A percentile compares a stretch with the other conserved stretches of the same genome.
phyloP scores from a whole-genome alignment of 2,329 filamentous ascomycete species.

The Pseudocercospora pini-densiflorae region DNA sequence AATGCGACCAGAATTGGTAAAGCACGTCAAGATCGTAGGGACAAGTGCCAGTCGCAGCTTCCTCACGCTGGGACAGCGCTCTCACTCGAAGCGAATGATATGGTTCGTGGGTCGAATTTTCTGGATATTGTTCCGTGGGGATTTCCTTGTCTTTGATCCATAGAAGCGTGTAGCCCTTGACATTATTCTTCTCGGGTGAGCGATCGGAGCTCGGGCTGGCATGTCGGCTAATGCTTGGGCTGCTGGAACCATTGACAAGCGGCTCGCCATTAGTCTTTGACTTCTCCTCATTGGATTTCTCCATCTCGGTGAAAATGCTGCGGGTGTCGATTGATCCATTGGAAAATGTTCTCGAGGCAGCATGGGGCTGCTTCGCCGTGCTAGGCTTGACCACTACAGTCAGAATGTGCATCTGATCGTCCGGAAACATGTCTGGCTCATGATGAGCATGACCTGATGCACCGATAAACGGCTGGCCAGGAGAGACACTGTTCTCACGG shows the following conservation, averaged over 20 bases:
- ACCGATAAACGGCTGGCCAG: conserved; percentile 24
- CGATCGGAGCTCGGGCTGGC: conserved; percentile 25
- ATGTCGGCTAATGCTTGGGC: conserved; percentile 20
- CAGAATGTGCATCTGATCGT: conserved; percentile 58
- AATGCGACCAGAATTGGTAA: conserved; percentile 77
- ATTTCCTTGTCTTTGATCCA: conserved; percentile 57
- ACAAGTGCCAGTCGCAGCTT: conserved; percentile 49
- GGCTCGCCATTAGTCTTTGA: conserved; percentile 43
- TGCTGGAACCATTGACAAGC: conserved; percentile 31
- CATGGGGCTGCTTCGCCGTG: conserved; percentile 42
- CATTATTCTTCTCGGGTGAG: conserved; percentile 26
- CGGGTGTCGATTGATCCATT: conserved; percentile 61
- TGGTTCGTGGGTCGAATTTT: conserved; percentile 53
- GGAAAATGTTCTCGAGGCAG: conserved; percentile 56
- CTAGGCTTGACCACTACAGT: conserved; percentile 55
- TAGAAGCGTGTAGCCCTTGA: conserved; percentile 43
- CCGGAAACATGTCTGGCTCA: conserved; percentile 54
- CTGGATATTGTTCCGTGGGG: conserved; percentile 49
- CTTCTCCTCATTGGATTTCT: conserved; percentile 41
- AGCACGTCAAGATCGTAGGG: conserved; percentile 67
- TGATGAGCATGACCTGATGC: conserved; percentile 26
- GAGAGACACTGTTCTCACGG: conserved; percentile 32
- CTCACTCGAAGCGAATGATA: conserved; percentile 55
- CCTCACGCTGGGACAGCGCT: conserved; percentile 55
- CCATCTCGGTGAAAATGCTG: conserved; percentile 54